A percentile compares a stretch with the other conserved stretches of the same genome.
Evolutionary conservation across 1,284 basidiomycete genomes (phyloP).

Genomic region (Sporisorium scitamineum): DNA sequence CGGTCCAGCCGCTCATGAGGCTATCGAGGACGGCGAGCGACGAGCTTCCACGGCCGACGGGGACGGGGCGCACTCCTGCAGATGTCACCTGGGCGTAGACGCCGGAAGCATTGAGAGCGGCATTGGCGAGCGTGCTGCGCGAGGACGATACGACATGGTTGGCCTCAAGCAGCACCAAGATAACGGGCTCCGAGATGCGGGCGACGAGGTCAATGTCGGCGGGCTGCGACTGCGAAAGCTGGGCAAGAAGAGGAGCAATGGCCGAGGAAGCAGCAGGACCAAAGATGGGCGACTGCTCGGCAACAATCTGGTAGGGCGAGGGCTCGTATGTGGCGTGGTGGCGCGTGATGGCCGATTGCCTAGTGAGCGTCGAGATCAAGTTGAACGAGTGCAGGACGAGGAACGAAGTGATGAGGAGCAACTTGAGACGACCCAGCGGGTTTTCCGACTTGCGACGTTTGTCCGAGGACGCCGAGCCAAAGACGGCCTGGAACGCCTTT

Average conservation of each 20-base stretch:
- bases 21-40: slow-evolving; percentile 75
- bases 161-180: slow-evolving; percentile 79
- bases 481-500: slow-evolving; percentile 49
- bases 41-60: slow-evolving; percentile 38
- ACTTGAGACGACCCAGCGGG: slow-evolving; percentile 87
- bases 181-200: slow-evolving; percentile 69
- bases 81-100: slow-evolving; percentile 34
- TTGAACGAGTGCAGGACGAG: slow-evolving; percentile 75
- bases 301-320: slow-evolving; percentile 61
- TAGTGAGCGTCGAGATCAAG: slow-evolving; percentile 89
- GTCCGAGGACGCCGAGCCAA: slow-evolving; percentile 73
- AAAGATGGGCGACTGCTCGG: slow-evolving; percentile 50
- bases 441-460: slow-evolving; percentile 74
- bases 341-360: slow-evolving; percentile 76
- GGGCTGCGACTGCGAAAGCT: slow-evolving; percentile 51
- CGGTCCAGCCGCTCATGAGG: slow-evolving; percentile 93
- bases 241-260: slow-evolving; percentile 57
- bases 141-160: slow-evolving; percentile 33
- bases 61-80: slow-evolving; percentile 22
- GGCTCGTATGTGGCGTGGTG: slow-evolving; percentile 70
- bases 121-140: slow-evolving; percentile 50
- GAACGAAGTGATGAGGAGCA: slow-evolving; percentile 78
- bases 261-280: slow-evolving; percentile 35
- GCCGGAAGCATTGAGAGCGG: slow-evolving; percentile 61
- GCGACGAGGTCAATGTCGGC: slow-evolving; percentile 56